Percentiles rank a stretch among this genome's conserved stretches.
phyloP scores from a whole-genome alignment of 2,329 filamentous ascomycete species.

The Ophiostoma piceae region DNA sequence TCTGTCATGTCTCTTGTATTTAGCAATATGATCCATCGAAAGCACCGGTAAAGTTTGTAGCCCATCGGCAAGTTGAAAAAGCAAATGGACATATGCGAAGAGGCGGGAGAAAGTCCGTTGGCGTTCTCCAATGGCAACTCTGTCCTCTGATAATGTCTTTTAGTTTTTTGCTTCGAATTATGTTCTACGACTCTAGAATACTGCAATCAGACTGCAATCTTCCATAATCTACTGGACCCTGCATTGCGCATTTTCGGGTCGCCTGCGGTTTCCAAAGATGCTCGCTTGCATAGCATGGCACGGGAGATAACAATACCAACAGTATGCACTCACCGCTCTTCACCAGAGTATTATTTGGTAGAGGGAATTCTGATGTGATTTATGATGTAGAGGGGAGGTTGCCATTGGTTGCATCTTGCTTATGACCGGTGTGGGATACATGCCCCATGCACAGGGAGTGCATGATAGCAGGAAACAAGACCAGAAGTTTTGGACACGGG shows the following conservation, averaged over 20 bases:
- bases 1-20: not conserved
- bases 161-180: not conserved
- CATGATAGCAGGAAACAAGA: not conserved
- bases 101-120: conserved; percentile 2
- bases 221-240: not conserved
- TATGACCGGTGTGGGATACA: not conserved
- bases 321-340: conserved; percentile 1
- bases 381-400: not conserved
- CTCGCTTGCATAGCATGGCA: not conserved
- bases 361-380: not conserved
- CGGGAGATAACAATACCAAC: not conserved
- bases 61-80: not conserved
- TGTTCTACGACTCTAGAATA: not conserved
- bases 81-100: not conserved
- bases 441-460: not conserved
- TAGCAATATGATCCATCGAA: not conserved
- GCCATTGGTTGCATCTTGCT: not conserved
- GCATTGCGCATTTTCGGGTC: not conserved
- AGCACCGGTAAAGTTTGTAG: not conserved
- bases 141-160: not conserved
- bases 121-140: not conserved
- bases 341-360: not conserved
- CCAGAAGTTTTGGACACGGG: not conserved
- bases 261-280: not conserved
- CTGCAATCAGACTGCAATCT: not conserved